phyloP scores from a whole-genome alignment of 2,329 filamentous ascomycete genomes.

The Colletotrichum gigasporum region DNA sequence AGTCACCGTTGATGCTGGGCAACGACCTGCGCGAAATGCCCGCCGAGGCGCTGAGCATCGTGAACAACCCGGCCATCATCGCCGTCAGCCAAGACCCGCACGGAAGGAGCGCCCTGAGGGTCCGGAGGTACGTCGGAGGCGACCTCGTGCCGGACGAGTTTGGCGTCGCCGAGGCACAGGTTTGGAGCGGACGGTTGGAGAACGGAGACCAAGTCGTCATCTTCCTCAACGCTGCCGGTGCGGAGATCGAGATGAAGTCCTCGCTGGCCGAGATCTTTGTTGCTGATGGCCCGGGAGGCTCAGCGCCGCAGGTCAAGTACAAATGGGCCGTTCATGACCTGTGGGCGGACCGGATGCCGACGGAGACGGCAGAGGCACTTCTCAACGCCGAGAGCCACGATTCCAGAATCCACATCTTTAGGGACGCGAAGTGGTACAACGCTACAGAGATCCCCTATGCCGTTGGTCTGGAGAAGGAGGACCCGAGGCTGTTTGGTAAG shows the following conservation, averaged over 20 bases:
- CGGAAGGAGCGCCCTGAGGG: conserved; percentile 39
- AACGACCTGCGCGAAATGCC: conserved; percentile 44
- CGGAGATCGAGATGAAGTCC: conserved; percentile 27
- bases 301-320: conserved; percentile 31
- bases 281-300: conserved; percentile 34
- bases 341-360: conserved; percentile 34
- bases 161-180: conserved; percentile 38
- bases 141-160: conserved; percentile 40
- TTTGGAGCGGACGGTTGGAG: conserved; percentile 39
- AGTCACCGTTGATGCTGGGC: conserved; percentile 55
- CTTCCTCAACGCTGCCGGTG: conserved; percentile 31
- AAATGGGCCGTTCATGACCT: conserved; percentile 36
- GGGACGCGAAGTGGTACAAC: conserved; percentile 33
- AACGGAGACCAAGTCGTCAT: conserved; percentile 34
- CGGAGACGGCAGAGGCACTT: conserved; percentile 26
- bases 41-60: conserved; percentile 32
- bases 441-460: conserved; percentile 33
- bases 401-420: conserved; percentile 10
- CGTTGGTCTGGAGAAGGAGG: conserved; percentile 31
- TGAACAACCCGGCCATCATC: conserved; percentile 37
- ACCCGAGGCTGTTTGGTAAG: conserved; percentile 34
- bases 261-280: conserved; percentile 35
- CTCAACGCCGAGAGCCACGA: conserved; percentile 21
- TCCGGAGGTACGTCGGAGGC: conserved; percentile 43
- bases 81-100: conserved; percentile 47